Base-by-base conservation (phyloP, 495 filamentous ascomycete species). In the Penicillium tannophilum region DNA sequence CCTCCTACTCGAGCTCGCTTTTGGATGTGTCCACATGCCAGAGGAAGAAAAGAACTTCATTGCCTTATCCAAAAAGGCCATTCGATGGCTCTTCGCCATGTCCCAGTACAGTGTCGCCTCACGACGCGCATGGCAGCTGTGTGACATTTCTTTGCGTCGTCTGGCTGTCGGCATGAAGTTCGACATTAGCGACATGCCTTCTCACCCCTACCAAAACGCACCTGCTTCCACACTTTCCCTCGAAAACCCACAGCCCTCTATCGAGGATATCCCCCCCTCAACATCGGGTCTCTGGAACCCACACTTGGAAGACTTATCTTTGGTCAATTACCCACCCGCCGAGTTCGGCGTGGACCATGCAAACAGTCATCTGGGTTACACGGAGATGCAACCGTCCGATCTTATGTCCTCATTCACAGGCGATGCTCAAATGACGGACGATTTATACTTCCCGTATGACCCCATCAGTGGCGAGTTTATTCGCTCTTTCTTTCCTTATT, bases 1-100 rank as follows among this genome's bases (percentile, higher is more conserved):
- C 12, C 69, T 89, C 8, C 78, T 89, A 62, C 75, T 88, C 14
- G 87, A 89, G 62, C 72, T 86, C 19, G 82, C 84, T 1, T 84
- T 86, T 56, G 76, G 79, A 30, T 70, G 70, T 23, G 74, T 83
- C 33, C 85, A 87, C 65, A 76, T 80, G 55, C 84, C 84, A 11
- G 66, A 77, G 10, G 74, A 82, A 47, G 78, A 83, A 33, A 67
- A 72, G 11, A 70, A 70, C 0, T 75, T 84, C 26, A 61, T 87
- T 7, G 52, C 61, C 4, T 68, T 79, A 9, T 64, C 83, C 1
- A 86, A 86, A 50, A 86, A 85, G 54, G 74, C 79, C 14, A 71
- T 82, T 12, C 68, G 72, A 16, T 87, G 85, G 84, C 71, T 88
- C 9, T 74, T 72, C 23, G 69, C 72, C 42, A 82, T 87, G 82